Evolutionary conservation across 1,139 yeast species (phyloP).

Genomic region (Diutina mesorugosa): DNA sequence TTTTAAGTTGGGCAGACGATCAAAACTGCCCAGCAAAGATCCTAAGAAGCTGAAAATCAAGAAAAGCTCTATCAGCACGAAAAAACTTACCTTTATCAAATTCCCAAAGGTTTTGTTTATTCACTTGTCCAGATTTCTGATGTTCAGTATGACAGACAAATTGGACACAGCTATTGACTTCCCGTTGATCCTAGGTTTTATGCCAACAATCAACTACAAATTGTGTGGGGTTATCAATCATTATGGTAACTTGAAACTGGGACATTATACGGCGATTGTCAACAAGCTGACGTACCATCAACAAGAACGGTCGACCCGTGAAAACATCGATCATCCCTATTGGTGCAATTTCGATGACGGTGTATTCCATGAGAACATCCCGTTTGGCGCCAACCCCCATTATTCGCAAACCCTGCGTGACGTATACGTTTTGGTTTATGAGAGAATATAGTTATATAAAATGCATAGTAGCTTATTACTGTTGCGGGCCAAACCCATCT

Average conservation of each 20-base stretch:
- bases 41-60: constrained; percentile 3
- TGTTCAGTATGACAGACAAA: constrained; percentile 43
- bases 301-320: constrained; percentile 7
- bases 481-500: not conserved
- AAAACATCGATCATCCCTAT: constrained; percentile 13
- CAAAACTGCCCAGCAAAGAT: constrained; percentile 17
- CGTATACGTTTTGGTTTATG: constrained; percentile 66
- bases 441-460: constrained; percentile 17
- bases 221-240: constrained; percentile 57
- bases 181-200: constrained; percentile 32
- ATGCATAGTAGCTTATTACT: not conserved
- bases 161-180: constrained; percentile 40
- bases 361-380: constrained; percentile 31
- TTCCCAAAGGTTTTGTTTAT: constrained; percentile 53
- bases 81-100: constrained; percentile 46
- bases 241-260: constrained; percentile 56
- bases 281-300: constrained; percentile 27
- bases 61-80: constrained; percentile 22
- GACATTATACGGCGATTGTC: constrained; percentile 62
- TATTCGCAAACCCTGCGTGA: constrained; percentile 35
- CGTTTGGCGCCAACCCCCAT: constrained; percentile 32
- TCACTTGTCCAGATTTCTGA: constrained; percentile 49
- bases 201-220: constrained; percentile 25
- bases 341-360: constrained; percentile 77
- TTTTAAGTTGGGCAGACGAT: constrained; percentile 21